Conservation (phyloP, 2,329 filamentous ascomycete species). For the Ascochyta lentis region DNA sequence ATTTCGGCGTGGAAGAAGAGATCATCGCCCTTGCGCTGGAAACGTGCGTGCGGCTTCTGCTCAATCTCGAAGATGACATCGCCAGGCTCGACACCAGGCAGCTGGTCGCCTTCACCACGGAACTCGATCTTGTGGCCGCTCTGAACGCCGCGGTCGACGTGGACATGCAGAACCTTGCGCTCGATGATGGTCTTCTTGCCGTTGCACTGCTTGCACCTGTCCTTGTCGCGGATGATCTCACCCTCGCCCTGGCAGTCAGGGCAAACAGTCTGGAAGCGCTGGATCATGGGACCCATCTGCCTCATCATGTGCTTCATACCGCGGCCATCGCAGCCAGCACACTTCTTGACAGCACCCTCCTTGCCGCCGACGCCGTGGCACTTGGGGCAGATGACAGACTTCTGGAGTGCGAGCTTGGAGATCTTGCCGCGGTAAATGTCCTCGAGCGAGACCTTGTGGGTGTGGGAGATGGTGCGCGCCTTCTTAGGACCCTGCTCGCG, state of each 20-base stretch:
- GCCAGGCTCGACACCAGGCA: conserved; percentile 88
- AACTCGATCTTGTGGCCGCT: conserved; percentile 97
- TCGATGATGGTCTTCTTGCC: conserved; percentile 99
- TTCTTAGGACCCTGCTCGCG: conserved; percentile 83
- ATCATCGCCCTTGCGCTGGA: conserved; percentile 95
- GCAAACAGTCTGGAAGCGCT: conserved; percentile 99
- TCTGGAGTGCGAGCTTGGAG: conserved; percentile 95
- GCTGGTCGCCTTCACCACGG: conserved; percentile 94
- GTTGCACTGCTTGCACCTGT: conserved; percentile 93
- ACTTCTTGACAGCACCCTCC: conserved; percentile 95
- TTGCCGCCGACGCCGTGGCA: conserved; percentile 95
- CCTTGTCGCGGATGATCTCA: conserved; percentile 95
- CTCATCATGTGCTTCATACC: conserved; percentile 99
- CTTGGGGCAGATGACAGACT: conserved; percentile 94
- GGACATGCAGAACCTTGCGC: conserved; percentile 96
- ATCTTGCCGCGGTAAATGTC: conserved; percentile 98
- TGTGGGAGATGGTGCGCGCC: conserved; percentile 95
- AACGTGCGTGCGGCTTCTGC: conserved; percentile 96
- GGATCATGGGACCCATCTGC: conserved; percentile 99
- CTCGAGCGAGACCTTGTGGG: conserved; percentile 97
- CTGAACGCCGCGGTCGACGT: conserved; percentile 93
- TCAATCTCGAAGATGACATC: conserved; percentile 99
- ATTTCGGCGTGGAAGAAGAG: conserved; percentile 95
- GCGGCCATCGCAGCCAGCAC: conserved; percentile 85
- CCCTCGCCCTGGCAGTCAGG: conserved; percentile 97